These are phyloP conservation scores for Piedraia hortae DNA, from an alignment of 2,329 filamentous ascomycete species.

Conservation along the genomic window DNA sequence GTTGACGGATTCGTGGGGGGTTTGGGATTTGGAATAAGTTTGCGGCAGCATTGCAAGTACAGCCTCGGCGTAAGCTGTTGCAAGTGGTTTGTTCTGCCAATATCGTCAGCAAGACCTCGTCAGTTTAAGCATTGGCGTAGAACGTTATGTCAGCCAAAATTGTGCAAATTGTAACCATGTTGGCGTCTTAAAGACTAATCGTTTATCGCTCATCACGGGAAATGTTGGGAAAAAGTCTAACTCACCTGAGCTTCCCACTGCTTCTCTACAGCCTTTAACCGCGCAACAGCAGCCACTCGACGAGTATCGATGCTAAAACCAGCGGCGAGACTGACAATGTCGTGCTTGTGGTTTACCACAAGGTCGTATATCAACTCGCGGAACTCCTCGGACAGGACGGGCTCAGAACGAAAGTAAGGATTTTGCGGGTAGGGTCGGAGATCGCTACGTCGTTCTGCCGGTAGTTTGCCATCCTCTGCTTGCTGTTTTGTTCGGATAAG, in stretches of 20 bases:
- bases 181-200: conserved; percentile 99
- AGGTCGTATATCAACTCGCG: conserved; percentile 46
- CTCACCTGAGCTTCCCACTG: conserved; percentile 50
- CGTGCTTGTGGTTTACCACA: conserved; percentile 36
- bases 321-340: conserved; percentile 50
- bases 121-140: no score
- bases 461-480: conserved; percentile 7
- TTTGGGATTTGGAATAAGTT: conserved; percentile 22
- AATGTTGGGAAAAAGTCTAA: conserved; percentile 17
- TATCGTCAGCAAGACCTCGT: no score
- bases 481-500: conserved; percentile 14
- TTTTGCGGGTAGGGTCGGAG: conserved; percentile 48
- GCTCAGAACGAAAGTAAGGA: conserved; percentile 37
- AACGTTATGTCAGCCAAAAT: no score
- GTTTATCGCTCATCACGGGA: conserved; percentile 50
- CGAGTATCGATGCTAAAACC: conserved; percentile 55
- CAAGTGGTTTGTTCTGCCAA: conserved; percentile 49
- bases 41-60: conserved; percentile 56
- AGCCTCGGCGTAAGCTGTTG: conserved; percentile 47
- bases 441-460: conserved; percentile 7
- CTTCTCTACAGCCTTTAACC: conserved; percentile 67
- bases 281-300: conserved; percentile 59
- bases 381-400: conserved; percentile 45
- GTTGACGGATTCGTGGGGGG: conserved; percentile 32
- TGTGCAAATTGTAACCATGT: conserved; percentile 83